Conservation (phyloP, 768 basidiomycete genomes). For the Tephrocybe rancida region DNA sequence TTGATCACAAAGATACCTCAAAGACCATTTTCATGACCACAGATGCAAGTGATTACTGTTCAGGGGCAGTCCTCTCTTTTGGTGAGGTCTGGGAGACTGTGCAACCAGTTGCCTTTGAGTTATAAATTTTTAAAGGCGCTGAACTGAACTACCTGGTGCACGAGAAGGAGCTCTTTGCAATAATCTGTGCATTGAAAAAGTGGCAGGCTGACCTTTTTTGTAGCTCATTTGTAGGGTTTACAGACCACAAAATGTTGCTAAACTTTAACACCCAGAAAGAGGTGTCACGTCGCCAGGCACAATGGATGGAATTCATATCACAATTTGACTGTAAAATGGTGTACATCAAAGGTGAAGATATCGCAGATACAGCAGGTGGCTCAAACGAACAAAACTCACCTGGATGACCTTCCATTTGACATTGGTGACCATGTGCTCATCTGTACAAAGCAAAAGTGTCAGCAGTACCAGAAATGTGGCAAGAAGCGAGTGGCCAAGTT, state of each 20-base stretch:
- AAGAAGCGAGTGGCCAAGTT: conserved; percentile 35
- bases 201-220: conserved; percentile 28
- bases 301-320: conserved; percentile 34
- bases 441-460: conserved; percentile 22
- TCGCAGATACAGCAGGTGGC: conserved; percentile 31
- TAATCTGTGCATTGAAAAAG: conserved; percentile 28
- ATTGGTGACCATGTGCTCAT: conserved; percentile 30
- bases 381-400: conserved; percentile 13
- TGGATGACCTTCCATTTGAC: neutral
- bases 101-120: conserved; percentile 4
- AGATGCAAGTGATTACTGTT: neutral
- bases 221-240: conserved; percentile 14
- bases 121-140: conserved; percentile 1
- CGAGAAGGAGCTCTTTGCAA: conserved; percentile 37
- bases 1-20: conserved; percentile 28
- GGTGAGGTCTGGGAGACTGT: conserved; percentile 1
- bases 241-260: conserved; percentile 21
- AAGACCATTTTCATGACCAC: conserved; percentile 10
- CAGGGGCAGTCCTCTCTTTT: conserved; percentile 18
- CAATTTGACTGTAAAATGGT: conserved; percentile 34
- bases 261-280: conserved; percentile 30
- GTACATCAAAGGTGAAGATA: conserved; percentile 35
- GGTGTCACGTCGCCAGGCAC: conserved; percentile 27
- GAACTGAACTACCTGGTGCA: conserved; percentile 21
- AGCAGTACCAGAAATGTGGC: conserved; percentile 22